Evolutionary conservation across 2,329 filamentous ascomycete genomes (phyloP), one percentile per base, ranked within the genome.

Genomic region (Chlorencoelia australis): DNA sequence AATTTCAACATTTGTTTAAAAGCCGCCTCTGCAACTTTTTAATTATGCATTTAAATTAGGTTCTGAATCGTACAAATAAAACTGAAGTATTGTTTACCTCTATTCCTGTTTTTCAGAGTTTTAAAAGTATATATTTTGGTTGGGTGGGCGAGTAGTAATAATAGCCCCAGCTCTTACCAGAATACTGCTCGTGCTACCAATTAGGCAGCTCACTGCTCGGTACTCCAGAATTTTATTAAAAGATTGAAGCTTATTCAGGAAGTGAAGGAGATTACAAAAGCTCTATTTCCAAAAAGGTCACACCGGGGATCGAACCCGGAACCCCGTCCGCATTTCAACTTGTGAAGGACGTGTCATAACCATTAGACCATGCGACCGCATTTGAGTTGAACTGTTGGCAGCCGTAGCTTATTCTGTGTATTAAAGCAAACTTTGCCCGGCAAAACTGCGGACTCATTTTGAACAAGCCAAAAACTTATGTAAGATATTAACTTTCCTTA

Each of bases 231-330:
- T n/a, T n/a, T n/a, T n/a, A n/a, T n/a, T n/a, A n/a, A n/a, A n/a
- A n/a, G n/a, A n/a, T n/a, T n/a, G n/a, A n/a, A 36, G 59, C 57
- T 64, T 65, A 68, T 30, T 49, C 44, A 1, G 65, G 64, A 4
- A 67, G 44, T 14, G 63, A 54, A 31, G n/a, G 16, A 5, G 11
- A 13, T 10, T 14, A 20, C 30, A 14, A 31, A 31, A 21, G 11
- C 4, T 14, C 11, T 18, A 7, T 18, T 5, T 6, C n/a, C 7
- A 11, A 4, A 19, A 8, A 4, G 8, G 25, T 11, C n/a, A 5
- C 13, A 14, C 25, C 25, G 9, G n/a, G 25, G 9, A 7, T 30
- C 28, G 28, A 30, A 30, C 28, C 10, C 9, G 15, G 28, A 18
- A 30, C 15, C 32, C 31, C 39, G n/a, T 26, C 17, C 7, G 1